Evolutionary conservation across 2,329 filamentous ascomycete species (phyloP).

Genomic region (Calonectria hawksworthii): DNA sequence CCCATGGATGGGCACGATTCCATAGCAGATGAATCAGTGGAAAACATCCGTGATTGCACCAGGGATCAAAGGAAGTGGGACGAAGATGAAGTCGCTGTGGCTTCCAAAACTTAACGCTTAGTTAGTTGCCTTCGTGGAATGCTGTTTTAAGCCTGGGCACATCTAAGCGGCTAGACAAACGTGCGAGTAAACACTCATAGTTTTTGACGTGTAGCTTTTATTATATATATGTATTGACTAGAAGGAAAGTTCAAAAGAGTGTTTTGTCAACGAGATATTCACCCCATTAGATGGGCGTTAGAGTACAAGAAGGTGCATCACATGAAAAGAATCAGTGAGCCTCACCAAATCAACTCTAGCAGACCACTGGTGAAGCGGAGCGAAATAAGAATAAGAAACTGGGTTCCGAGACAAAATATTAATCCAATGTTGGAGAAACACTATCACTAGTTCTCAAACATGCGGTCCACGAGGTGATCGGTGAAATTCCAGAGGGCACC

Average conservation of each 20-base stretch:
- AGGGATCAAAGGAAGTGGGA: neutral
- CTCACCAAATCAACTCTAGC: neutral
- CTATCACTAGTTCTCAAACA: slow-evolving; percentile 11
- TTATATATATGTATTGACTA: neutral
- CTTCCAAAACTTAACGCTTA: neutral
- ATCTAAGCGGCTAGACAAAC: neutral
- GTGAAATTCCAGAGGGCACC: slow-evolving; percentile 40
- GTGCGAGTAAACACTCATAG: neutral
- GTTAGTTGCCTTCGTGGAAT: neutral
- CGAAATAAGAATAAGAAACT: neutral
- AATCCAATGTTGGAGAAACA: neutral
- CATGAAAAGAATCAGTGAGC: neutral
- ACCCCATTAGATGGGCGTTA: neutral
- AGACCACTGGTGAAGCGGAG: neutral
- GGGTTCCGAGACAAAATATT: neutral
- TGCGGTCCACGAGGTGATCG: slow-evolving; percentile 33
- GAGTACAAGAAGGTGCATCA: no score
- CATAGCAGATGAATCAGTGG: neutral
- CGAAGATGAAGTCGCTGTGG: neutral
- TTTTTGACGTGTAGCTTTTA: neutral
- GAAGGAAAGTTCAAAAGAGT: neutral
- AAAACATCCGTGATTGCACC: slow-evolving; percentile 4
- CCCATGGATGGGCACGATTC: slow-evolving; percentile 41
- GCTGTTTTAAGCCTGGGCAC: neutral
- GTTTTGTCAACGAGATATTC: no score